Evolutionary conservation across 352 stramenopile species (phyloP).

Genomic region (Phytophthora meadii): DNA sequence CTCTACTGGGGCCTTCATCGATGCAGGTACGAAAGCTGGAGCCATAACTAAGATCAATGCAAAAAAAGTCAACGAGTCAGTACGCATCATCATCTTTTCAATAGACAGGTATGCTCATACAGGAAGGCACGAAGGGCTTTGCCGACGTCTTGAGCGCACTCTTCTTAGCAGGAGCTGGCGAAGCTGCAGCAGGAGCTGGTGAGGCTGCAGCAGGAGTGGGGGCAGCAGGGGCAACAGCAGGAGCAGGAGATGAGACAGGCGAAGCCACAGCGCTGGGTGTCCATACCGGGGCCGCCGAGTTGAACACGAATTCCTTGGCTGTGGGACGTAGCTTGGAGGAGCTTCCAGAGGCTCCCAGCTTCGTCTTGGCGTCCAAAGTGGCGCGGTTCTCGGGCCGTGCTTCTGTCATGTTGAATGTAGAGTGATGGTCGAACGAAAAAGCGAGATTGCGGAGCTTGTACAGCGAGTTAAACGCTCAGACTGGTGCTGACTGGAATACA

Average conservation of each 20-base stretch:
- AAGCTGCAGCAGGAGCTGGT: conserved; percentile 10
- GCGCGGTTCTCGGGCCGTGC: conserved; percentile 22
- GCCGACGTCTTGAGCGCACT: conserved; percentile 62
- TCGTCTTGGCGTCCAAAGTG: conserved; percentile 30
- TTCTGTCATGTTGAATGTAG: conserved; percentile 31
- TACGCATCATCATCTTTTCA: not conserved
- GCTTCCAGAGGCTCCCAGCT: conserved; percentile 7
- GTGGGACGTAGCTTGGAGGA: conserved; percentile 64
- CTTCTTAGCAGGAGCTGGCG: conserved; percentile 25
- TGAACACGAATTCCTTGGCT: conserved; percentile 77
- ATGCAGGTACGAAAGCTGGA: conserved; percentile 36
- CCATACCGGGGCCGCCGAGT: conserved; percentile 55
- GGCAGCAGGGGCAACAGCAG: not conserved
- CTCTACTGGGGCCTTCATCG: conserved; percentile 35
- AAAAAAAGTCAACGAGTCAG: conserved; percentile 3
- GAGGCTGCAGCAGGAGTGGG: conserved; percentile 4
- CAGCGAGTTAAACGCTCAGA: not conserved
- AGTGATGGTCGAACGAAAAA: not conserved
- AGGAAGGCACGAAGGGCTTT: conserved; percentile 66
- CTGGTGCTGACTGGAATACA: not conserved
- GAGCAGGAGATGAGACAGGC: conserved; percentile 1
- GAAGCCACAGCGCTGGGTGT: conserved; percentile 34
- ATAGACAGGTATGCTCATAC: conserved; percentile 20
- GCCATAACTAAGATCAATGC: conserved; percentile 39
- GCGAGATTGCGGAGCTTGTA: conserved; percentile 4